Base-by-base conservation (phyloP, 257 asterid species). In the Salvia splendens region DNA sequence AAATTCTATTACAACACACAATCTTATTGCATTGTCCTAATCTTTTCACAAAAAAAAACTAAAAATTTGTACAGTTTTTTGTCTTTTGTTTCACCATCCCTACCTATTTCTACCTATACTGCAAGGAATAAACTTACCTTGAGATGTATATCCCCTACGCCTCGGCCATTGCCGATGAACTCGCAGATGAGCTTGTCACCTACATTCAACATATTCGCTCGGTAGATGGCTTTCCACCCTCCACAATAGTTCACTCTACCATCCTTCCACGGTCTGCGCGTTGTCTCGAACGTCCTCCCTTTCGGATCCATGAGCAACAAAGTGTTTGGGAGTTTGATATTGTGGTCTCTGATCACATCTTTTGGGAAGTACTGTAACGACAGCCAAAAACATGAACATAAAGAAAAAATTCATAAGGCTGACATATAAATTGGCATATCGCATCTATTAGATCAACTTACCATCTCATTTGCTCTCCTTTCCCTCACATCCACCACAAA, bases 181-280 rank as follows among this genome's bases (percentile, higher is more conserved):
- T 68, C 73, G 35, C 73, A 68, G 47, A 68, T 56, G 58, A 60
- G 50, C 10, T 40, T 43, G n/a, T 68, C 65, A 0, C 46, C 46
- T 43, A 45, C 28, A 0, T 3, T 5, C 2, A 12, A 65, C 36
- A 56, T 14, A 5, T 68, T 68, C 36, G 32, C 45, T 15, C 2
- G 4, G 38, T 65, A 56, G 12, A 56, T 17, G n/a, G 38, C 41
- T 28, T 33, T 68, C 73, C 73, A 68, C 16, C 73, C 73, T 10
- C 65, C 57, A 3, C 2, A 6, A 57, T 12, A 56, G 1, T 43
- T 5, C 10, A 56, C 20, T 57, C 73, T 43, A 4, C 65, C 65
- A 10, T 68, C 73, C 57, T 14, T 55, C 65, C 65, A 56, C 4
- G 14, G 33, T 16, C 4, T 68, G 6, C 65, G 57, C 57, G 0